Conservation (phyloP, 495 filamentous ascomycete species). For the Neurospora intermedia region DNA sequence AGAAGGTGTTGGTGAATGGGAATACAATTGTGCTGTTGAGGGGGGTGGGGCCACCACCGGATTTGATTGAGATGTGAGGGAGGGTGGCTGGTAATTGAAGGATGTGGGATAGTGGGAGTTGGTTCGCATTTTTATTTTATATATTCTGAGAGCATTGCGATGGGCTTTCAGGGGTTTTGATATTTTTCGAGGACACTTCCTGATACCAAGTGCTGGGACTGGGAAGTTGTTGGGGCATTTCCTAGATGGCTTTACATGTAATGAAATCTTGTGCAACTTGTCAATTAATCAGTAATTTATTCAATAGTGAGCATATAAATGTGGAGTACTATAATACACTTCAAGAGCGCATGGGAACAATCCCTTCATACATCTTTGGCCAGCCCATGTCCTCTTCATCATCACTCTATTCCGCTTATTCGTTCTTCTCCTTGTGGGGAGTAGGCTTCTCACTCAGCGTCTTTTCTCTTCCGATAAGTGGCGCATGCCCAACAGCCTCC, state of each 20-base stretch:
- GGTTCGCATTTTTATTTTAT: not conserved
- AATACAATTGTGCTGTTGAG: slow-evolving; percentile 84
- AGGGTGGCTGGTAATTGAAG: not conserved
- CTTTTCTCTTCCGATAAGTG: slow-evolving; percentile 45
- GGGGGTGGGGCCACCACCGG: slow-evolving; percentile 56
- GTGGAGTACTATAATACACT: not conserved
- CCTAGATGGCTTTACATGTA: not conserved
- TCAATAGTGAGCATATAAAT: not conserved
- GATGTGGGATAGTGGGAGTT: not conserved
- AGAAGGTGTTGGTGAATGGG: slow-evolving; percentile 57
- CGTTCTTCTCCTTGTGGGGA: slow-evolving; percentile 47
- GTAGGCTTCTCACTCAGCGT: slow-evolving; percentile 31
- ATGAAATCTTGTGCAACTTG: not conserved
- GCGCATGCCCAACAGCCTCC: slow-evolving; percentile 39
- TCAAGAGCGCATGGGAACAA: not conserved
- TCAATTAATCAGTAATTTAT: not conserved
- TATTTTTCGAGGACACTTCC: not conserved
- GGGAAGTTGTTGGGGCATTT: not conserved
- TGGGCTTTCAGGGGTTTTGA: not conserved
- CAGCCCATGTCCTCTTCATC: not conserved
- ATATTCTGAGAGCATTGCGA: slow-evolving; percentile 10
- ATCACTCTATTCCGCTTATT: slow-evolving; percentile 42
- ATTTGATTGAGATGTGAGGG: slow-evolving; percentile 33
- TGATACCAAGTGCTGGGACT: not conserved
- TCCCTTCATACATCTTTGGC: not conserved